phyloP scores from a whole-genome alignment of 352 stramenopile species.

The Phytophthora crassamura region DNA sequence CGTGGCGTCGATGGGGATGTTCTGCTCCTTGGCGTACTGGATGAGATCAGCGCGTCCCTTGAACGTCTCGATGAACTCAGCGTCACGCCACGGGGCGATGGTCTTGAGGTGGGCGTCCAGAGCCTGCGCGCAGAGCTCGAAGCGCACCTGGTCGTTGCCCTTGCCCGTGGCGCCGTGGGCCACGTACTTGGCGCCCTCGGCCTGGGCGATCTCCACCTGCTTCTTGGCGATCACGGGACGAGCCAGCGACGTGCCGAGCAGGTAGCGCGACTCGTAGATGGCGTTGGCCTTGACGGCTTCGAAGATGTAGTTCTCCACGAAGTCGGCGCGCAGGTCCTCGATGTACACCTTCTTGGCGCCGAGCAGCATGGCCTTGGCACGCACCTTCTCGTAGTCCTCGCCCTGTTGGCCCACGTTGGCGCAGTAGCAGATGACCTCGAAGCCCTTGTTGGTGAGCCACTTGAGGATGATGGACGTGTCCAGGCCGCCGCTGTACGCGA shows the following conservation, averaged over 20 bases:
- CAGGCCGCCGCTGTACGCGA: conserved; percentile 97
- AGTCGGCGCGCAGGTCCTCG: conserved; percentile 97
- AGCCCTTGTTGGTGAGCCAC: conserved; percentile 98
- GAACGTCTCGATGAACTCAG: conserved; percentile 98
- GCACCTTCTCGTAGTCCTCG: conserved; percentile 95
- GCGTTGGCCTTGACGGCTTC: conserved; percentile 96
- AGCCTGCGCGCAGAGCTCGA: conserved; percentile 98
- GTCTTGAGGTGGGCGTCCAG: conserved; percentile 96
- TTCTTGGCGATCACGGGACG: conserved; percentile 98
- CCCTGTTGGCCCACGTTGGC: conserved; percentile 98
- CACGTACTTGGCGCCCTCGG: conserved; percentile 93
- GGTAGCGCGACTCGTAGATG: conserved; percentile 98
- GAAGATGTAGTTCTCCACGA: conserved; percentile 96
- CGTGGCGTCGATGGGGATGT: conserved; percentile 97
- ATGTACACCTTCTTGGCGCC: conserved; percentile 93
- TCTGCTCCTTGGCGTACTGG: conserved; percentile 96
- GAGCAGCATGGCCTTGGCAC: conserved; percentile 88
- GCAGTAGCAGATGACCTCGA: conserved; percentile 99
- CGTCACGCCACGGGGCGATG: conserved; percentile 97
- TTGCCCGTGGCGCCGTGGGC: conserved; percentile 98
- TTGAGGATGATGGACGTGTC: conserved; percentile 99
- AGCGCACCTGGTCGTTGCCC: conserved; percentile 99
- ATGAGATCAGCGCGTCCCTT: conserved; percentile 97
- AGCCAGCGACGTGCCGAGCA: conserved; percentile 97
- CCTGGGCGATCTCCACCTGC: conserved; percentile 93